These are phyloP conservation scores for Penicillium odoratum DNA, from an alignment of 495 filamentous ascomycete species.

Conservation along the genomic window DNA sequence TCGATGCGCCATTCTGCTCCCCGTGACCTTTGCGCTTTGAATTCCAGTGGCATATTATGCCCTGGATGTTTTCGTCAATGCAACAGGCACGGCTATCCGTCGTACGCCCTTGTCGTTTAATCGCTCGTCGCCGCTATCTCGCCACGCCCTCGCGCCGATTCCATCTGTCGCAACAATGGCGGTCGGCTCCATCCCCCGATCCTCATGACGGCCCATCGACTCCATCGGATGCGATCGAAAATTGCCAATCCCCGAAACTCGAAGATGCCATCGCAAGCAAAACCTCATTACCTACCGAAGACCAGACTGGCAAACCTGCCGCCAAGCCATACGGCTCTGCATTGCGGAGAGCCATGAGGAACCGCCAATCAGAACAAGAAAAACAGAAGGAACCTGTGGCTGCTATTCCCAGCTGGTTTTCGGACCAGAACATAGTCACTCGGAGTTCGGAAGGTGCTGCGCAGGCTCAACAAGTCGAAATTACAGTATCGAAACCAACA, in stretches of 20 bases:
- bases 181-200: slow-evolving; percentile 32
- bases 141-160: slow-evolving; percentile 35
- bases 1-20: slow-evolving; percentile 20
- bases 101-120: slow-evolving; percentile 45
- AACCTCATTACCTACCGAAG: slow-evolving; percentile 12
- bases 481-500: slow-evolving; percentile 18
- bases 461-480: slow-evolving; percentile 25
- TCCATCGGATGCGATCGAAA: slow-evolving; percentile 24
- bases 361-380: slow-evolving; percentile 22
- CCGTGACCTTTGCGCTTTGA: slow-evolving; percentile 22
- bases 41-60: slow-evolving; percentile 31
- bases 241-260: slow-evolving; percentile 23
- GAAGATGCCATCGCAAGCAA: slow-evolving; percentile 17
- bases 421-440: slow-evolving; percentile 36
- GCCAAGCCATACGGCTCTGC: slow-evolving; percentile 42
- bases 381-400: slow-evolving; percentile 13
- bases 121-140: slow-evolving; percentile 46
- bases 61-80: slow-evolving; percentile 48
- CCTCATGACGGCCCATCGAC: slow-evolving; percentile 28
- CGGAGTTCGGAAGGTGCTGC: slow-evolving; percentile 11
- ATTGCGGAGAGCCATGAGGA: slow-evolving; percentile 41
- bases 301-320: slow-evolving; percentile 24
- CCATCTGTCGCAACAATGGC: slow-evolving; percentile 38
- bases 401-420: slow-evolving; percentile 43
- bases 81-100: slow-evolving; percentile 35